A percentile compares a stretch with the other conserved stretches of the same genome.
Conservation (phyloP, 148 eudicot species). For the Rhododendron griersonianum region DNA sequence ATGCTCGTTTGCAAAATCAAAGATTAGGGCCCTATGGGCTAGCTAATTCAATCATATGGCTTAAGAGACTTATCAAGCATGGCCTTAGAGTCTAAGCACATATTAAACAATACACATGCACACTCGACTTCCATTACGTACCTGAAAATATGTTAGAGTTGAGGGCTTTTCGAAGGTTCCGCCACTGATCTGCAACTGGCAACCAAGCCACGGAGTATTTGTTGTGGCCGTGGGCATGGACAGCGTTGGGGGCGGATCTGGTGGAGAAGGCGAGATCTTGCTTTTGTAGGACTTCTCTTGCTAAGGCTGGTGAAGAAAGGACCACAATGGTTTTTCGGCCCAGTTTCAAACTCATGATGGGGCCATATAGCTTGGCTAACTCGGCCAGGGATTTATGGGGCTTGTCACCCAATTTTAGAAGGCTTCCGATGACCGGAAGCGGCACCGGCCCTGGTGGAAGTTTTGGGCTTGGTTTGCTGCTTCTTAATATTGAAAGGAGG, state of each 20-base stretch:
- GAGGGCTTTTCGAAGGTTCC: neutral
- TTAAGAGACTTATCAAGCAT: no score
- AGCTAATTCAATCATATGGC: no score
- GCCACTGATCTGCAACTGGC: neutral
- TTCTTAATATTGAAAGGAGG: neutral
- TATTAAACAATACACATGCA: no score
- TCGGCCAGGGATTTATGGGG: constrained; percentile 20
- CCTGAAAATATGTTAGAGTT: neutral
- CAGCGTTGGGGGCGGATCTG: neutral
- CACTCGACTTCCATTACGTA: neutral
- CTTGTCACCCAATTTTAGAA: constrained; percentile 15
- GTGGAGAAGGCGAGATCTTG: neutral
- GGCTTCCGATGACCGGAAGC: constrained; percentile 13
- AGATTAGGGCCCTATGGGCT: no score
- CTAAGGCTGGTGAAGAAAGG: constrained; percentile 9
- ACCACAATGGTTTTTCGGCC: constrained; percentile 8
- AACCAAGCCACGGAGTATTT: neutral
- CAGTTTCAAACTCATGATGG: constrained; percentile 11
- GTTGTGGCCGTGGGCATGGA: neutral
- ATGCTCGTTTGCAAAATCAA: no score
- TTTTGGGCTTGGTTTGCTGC: neutral
- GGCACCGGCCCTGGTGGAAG: constrained; percentile 17
- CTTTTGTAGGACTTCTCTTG: neutral
- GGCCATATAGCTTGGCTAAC: constrained; percentile 16
- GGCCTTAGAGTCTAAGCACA: no score